Evolutionary conservation across 352 stramenopile species (phyloP).

Genomic region (Thraustochytrium sp.): DNA sequence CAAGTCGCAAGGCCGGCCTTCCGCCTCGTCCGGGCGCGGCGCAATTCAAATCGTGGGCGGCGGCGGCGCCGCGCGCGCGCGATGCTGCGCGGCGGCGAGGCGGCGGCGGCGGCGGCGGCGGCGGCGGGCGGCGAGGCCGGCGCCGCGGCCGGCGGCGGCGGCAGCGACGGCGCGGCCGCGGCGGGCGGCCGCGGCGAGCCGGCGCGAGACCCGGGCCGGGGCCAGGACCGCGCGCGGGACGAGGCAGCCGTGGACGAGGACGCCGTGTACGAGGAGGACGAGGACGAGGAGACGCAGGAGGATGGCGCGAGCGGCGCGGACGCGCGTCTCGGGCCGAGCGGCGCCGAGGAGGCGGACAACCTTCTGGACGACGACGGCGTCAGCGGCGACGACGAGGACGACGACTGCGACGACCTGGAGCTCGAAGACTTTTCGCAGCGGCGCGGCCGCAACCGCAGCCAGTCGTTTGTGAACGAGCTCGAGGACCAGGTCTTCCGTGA

Average conservation of each 20-base stretch:
- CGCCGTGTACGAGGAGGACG: neutral
- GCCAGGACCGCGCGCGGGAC: no score
- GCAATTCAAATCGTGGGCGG: no score
- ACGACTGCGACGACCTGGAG: constrained; percentile 9
- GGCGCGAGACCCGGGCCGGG: no score
- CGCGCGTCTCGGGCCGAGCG: neutral
- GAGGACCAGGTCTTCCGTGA: constrained; percentile 6
- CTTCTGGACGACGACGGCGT: neutral
- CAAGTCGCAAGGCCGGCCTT: no score
- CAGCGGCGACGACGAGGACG: neutral
- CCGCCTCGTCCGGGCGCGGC: no score
- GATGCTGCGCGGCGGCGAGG: neutral
- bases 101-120: neutral
- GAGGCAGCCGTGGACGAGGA: neutral
- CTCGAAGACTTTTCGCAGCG: neutral
- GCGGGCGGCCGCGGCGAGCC: neutral
- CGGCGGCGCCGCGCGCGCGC: neutral
- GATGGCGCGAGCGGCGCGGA: no score
- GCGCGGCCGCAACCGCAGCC: neutral
- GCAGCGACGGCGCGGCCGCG: neutral
- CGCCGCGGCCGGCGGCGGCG: neutral
- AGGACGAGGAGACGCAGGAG: neutral
- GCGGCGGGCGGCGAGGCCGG: neutral
- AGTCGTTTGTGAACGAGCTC: constrained; percentile 40
- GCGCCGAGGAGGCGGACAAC: neutral